Conservation (phyloP, 2,329 filamentous ascomycete genomes). For the Aspergillus sp. region DNA sequence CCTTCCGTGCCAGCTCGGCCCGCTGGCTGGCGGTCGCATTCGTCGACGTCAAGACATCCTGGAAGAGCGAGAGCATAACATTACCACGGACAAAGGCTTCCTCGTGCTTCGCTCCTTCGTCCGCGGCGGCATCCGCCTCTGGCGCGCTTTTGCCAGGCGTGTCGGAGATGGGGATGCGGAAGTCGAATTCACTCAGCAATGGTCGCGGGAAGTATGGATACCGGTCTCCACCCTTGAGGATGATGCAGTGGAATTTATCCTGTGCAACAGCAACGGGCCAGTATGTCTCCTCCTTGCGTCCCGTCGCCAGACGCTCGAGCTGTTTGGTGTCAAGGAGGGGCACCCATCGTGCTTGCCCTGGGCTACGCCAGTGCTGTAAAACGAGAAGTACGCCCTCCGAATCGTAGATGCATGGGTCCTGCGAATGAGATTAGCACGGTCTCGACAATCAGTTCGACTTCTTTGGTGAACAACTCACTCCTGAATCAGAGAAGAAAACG, state of each 20-base stretch:
- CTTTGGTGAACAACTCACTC: slow-evolving; percentile 55
- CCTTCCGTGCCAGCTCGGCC: slow-evolving; percentile 65
- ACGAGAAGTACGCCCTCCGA: slow-evolving; percentile 85
- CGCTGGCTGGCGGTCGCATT: slow-evolving; percentile 65
- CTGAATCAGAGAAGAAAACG: slow-evolving; percentile 88
- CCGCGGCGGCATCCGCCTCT: slow-evolving; percentile 35
- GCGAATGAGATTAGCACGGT: neutral
- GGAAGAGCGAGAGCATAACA: slow-evolving; percentile 70
- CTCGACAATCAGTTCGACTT: neutral
- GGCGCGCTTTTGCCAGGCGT: slow-evolving; percentile 40
- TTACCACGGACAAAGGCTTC: slow-evolving; percentile 76
- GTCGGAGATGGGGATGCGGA: slow-evolving; percentile 75
- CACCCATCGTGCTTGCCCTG: slow-evolving; percentile 84
- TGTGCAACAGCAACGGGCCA: slow-evolving; percentile 94
- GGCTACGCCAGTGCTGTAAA: slow-evolving; percentile 84
- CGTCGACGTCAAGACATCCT: slow-evolving; percentile 70
- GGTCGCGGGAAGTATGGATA: slow-evolving; percentile 92
- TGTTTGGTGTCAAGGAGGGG: slow-evolving; percentile 87
- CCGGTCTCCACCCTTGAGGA: slow-evolving; percentile 90
- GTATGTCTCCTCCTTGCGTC: slow-evolving; percentile 85
- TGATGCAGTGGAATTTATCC: slow-evolving; percentile 95
- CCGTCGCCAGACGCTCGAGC: slow-evolving; percentile 76
- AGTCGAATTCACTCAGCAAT: slow-evolving; percentile 88
- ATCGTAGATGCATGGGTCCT: slow-evolving; percentile 97
- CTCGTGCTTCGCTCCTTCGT: slow-evolving; percentile 60